A percentile compares a stretch with the other conserved stretches of the same genome.
phyloP scores from a whole-genome alignment of 73 alveolate species.

The Paramecium bursaria region DNA sequence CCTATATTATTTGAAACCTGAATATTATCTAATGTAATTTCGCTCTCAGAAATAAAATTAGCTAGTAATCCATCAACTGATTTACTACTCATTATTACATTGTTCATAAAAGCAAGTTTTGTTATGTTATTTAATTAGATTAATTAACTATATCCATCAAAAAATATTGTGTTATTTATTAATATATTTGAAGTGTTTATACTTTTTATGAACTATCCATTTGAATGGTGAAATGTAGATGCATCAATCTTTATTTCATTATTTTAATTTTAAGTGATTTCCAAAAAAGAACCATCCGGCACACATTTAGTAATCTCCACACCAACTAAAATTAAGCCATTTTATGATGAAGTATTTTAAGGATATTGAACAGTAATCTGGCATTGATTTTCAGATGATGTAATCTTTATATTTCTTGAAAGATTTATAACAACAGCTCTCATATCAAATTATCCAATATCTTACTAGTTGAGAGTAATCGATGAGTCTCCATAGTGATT shows the following conservation, averaged over 20 bases:
- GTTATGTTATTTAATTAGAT: constrained; percentile 41
- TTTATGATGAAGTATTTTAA: too few relatives aligned
- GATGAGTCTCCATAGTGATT: constrained; percentile 67
- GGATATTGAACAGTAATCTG: too few relatives aligned
- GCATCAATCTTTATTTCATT: constrained; percentile 17
- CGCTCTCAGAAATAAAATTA: constrained; percentile 13
- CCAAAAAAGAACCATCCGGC: too few relatives aligned
- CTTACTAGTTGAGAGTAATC: constrained; percentile 55
- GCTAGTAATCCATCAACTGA: constrained; percentile 71
- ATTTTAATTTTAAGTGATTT: too few relatives aligned
- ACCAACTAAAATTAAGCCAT: too few relatives aligned
- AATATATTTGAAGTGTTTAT: constrained; percentile 2
- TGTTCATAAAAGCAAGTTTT: too few relatives aligned
- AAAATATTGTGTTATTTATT: too few relatives aligned
- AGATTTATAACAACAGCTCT: constrained; percentile 67
- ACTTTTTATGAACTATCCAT: constrained; percentile 4
- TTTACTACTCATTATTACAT: constrained; percentile 16
- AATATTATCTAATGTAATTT: constrained; percentile 46
- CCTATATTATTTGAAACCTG: constrained; percentile 40
- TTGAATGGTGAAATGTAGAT: constrained; percentile 40
- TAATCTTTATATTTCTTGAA: constrained; percentile 65
- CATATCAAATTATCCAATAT: constrained; percentile 59
- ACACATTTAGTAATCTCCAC: too few relatives aligned
- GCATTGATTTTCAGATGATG: too few relatives aligned
- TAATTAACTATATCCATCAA: constrained; percentile 10